Evolutionary conservation across 2,329 filamentous ascomycete species (phyloP).

Genomic region (Chaetomium sp.): DNA sequence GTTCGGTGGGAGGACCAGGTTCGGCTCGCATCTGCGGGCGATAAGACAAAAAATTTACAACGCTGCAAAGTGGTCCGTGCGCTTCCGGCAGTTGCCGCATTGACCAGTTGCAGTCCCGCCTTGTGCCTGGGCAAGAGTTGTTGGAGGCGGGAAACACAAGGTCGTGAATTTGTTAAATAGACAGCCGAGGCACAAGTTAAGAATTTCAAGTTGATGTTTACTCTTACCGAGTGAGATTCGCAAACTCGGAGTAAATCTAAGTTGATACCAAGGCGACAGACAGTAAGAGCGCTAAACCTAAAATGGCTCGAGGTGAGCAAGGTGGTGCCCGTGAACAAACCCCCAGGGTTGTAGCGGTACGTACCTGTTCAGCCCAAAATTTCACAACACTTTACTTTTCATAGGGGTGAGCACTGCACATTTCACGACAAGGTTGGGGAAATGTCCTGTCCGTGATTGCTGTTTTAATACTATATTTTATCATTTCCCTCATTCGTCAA

Average conservation of each 20-base stretch:
- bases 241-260: background rate
- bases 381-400: too few species aligned
- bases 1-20: constrained; percentile 5
- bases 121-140: too few species aligned
- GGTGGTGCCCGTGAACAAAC: background rate
- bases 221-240: background rate
- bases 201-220: background rate
- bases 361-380: too few species aligned
- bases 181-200: background rate
- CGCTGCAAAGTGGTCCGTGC: constrained; percentile 16
- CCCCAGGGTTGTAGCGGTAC: too few species aligned
- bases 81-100: background rate
- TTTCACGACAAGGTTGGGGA: too few species aligned
- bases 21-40: constrained; percentile 11
- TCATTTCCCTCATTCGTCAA: too few species aligned
- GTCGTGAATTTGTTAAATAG: too few species aligned
- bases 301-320: constrained; percentile 10
- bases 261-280: too few species aligned
- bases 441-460: too few species aligned
- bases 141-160: too few species aligned
- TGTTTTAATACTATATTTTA: too few species aligned
- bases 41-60: constrained; percentile 24
- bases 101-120: background rate
- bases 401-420: too few species aligned
- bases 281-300: background rate